Conservation (phyloP, 345 rosid species). For the Punica granatum region DNA sequence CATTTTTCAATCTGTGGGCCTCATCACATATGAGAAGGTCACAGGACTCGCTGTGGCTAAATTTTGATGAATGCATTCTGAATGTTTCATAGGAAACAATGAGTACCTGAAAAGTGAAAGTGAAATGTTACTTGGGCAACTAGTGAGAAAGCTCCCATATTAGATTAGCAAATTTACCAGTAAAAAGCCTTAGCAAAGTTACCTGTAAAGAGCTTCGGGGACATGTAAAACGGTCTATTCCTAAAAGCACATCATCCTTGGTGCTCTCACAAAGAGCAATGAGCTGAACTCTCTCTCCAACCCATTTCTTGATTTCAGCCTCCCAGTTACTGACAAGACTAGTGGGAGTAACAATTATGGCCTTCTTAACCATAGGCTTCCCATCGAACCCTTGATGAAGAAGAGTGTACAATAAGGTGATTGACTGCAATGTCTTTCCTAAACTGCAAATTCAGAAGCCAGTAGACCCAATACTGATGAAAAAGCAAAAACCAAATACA, state of each 20-base stretch:
- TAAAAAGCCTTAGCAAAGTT: slow-evolving; percentile 30
- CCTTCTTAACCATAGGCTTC: slow-evolving; percentile 86
- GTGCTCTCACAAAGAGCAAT: slow-evolving; percentile 94
- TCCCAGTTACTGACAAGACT: slow-evolving; percentile 99
- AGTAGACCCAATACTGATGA: slow-evolving; percentile 6
- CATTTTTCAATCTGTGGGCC: slow-evolving; percentile 98
- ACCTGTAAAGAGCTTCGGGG: slow-evolving; percentile 73
- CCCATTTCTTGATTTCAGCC: slow-evolving; percentile 93
- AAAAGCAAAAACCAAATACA: neutral
- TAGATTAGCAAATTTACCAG: slow-evolving; percentile 48
- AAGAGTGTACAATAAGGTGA: slow-evolving; percentile 81
- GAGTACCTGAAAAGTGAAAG: slow-evolving; percentile 51
- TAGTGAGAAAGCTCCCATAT: slow-evolving; percentile 7
- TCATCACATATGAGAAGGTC: slow-evolving; percentile 97
- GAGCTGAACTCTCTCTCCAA: slow-evolving; percentile 81
- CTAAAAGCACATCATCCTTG: slow-evolving; percentile 84
- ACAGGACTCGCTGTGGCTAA: slow-evolving; percentile 66
- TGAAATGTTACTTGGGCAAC: slow-evolving; percentile 15
- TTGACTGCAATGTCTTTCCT: slow-evolving; percentile 97
- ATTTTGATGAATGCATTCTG: slow-evolving; percentile 90
- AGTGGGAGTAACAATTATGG: slow-evolving; percentile 93
- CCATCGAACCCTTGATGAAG: slow-evolving; percentile 89
- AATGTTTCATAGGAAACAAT: slow-evolving; percentile 97
- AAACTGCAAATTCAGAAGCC: slow-evolving; percentile 48
- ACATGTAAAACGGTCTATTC: slow-evolving; percentile 72